Base-by-base conservation (phyloP, 805 yeast species). In the Wickerhamomyces ciferrii region DNA sequence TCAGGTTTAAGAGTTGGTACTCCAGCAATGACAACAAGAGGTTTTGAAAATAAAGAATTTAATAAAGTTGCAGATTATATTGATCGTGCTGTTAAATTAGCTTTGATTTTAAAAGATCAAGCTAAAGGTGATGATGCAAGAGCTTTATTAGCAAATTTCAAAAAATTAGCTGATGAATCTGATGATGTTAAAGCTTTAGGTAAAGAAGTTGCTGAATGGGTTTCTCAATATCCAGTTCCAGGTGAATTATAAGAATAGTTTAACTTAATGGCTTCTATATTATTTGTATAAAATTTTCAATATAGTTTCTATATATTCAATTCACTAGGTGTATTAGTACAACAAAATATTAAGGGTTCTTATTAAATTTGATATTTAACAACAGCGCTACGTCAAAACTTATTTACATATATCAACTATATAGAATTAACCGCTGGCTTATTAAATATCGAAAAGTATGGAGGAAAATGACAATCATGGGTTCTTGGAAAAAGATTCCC, bases 1-100 rank as follows among this genome's bases (percentile, higher is more conserved):
- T 88, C 95, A 51, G 99, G 99, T 59, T 74, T 92, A 54, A 86
- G 99, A 75, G 85, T 92, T 51, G 99, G 99, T 59, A 87, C 98
- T 17, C 99, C 99, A 48, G 98, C 98, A 42, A 92, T 92, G 98
- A 85, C 97, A 47, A 89, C 97, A 44, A 84, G 99, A 74, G 97
- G 97, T 41, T 84, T 92, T 62, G 79, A 79, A 44, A 78, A 75
- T 51, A 76, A 71, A 47, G 98, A 92, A 60, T 92, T 92, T 63
- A 81, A 74, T 52, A 76, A 78, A 63, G 94, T 92, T 47, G 92
- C 91, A 39, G 78, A 74, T 45, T 89, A 78, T 72, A 87, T 92
- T 60, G 87, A 86, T 63, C 69, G 72, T 55, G 96, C 97, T 34
- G 90, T 87, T 48, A 75, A 78, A 44, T 73, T 87, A 56, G 79